phyloP scores from a whole-genome alignment of 805 yeast genomes.

The Suhomyces prunicola region DNA sequence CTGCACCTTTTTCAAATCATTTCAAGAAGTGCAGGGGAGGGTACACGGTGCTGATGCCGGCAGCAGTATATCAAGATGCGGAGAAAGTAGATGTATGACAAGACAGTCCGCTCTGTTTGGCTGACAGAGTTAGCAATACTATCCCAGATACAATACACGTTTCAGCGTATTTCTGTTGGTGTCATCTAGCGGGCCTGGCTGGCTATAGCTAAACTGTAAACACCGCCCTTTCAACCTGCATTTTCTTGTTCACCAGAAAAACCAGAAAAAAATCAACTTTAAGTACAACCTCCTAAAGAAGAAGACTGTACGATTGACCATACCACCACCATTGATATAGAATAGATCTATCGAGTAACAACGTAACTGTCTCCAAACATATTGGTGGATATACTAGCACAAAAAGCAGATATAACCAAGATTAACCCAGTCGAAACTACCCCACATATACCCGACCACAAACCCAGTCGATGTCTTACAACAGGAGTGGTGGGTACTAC shows the following conservation, averaged over 20 bases:
- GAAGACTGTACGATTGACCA: not conserved
- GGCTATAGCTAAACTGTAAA: not conserved
- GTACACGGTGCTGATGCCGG: not conserved
- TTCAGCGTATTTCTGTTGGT: not conserved
- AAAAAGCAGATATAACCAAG: not conserved
- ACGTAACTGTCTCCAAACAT: not conserved
- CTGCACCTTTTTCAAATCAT: not conserved
- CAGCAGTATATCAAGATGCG: not conserved
- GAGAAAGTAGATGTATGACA: not conserved
- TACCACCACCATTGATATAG: not conserved
- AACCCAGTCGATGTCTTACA: constrained; percentile 10
- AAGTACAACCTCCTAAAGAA: not conserved
- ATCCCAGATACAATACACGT: not conserved
- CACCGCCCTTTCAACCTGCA: not conserved
- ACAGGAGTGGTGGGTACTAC: constrained; percentile 13
- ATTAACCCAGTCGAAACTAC: not conserved
- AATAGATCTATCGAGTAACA: not conserved
- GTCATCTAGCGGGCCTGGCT: not conserved
- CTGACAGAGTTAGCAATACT: not conserved
- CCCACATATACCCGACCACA: not conserved
- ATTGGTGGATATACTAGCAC: not conserved
- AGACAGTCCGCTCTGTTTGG: not conserved
- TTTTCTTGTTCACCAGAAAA: not conserved
- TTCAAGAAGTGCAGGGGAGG: not conserved
- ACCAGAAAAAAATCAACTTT: not conserved